A percentile compares a stretch with the other conserved stretches of the same genome.
These are phyloP conservation scores for Metschnikowia similis DNA, from an alignment of 805 yeast species.

Conservation along the genomic window DNA sequence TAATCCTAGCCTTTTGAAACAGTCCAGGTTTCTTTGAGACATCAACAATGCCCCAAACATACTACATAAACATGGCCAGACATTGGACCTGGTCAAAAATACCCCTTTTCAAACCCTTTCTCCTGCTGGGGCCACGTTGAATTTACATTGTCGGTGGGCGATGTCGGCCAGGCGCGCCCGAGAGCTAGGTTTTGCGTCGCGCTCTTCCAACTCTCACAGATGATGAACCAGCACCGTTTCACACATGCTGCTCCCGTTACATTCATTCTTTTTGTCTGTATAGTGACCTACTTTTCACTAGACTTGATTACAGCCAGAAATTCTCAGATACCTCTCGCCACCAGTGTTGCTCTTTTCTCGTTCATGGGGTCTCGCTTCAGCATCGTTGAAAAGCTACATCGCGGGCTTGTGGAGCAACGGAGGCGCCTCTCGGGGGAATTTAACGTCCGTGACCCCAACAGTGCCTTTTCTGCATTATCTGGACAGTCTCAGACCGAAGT, in stretches of 20 bases:
- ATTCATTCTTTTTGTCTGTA: not conserved
- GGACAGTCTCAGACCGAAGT: constrained; percentile 26
- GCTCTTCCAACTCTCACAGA: not conserved
- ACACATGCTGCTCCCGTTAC: not conserved
- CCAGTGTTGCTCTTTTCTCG: not conserved
- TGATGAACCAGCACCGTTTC: not conserved
- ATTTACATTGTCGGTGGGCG: not conserved
- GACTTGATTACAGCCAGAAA: not conserved
- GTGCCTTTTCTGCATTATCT: constrained; percentile 13
- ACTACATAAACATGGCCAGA: too few species aligned
- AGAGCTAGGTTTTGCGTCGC: not conserved
- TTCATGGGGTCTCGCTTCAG: not conserved
- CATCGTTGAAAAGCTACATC: not conserved
- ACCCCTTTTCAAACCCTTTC: not conserved
- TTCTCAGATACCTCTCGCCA: not conserved
- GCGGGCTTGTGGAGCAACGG: not conserved
- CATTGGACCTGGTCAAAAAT: not conserved
- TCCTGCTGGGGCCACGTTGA: not conserved
- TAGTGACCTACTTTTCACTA: not conserved
- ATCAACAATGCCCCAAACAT: too few species aligned
- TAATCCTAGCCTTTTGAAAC: too few species aligned
- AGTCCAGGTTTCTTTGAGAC: too few species aligned
- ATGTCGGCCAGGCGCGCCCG: not conserved
- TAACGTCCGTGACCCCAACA: not conserved
- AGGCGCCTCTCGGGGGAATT: not conserved